Conservation (phyloP, 2,329 filamentous ascomycete genomes). For the Aureobasidium musti region DNA sequence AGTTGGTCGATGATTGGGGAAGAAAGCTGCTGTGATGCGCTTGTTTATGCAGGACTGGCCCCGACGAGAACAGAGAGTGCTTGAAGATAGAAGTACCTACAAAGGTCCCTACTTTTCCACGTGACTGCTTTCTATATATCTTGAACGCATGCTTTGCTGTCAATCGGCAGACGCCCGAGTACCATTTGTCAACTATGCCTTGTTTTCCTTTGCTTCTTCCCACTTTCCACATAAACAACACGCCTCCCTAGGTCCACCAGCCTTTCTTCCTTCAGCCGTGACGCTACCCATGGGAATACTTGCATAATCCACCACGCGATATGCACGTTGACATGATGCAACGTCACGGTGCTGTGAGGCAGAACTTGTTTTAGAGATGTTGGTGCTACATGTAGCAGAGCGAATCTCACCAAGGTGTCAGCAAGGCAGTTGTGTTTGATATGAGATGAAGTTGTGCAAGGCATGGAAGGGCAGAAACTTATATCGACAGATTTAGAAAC, state of each 20-base stretch:
- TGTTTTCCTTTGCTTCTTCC: slow-evolving; percentile 1
- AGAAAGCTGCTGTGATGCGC: slow-evolving; percentile 9
- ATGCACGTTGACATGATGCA: slow-evolving; percentile 3
- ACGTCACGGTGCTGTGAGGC: not conserved
- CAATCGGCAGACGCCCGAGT: slow-evolving; percentile 15
- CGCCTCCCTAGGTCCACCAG: not conserved
- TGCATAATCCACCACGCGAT: slow-evolving; percentile 10
- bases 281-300: not conserved
- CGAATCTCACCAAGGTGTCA: slow-evolving; percentile 1
- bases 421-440: slow-evolving; percentile 8
- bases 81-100: not conserved
- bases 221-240: not conserved
- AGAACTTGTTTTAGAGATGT: not conserved
- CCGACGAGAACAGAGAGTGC: not conserved
- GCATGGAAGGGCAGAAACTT: too few species aligned
- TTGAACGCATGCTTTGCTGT: slow-evolving; percentile 22
- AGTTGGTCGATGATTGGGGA: slow-evolving; percentile 1
- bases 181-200: not conserved
- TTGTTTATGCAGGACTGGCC: slow-evolving; percentile 2
- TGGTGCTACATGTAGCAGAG: not conserved
- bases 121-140: not conserved
- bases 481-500: not conserved
- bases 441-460: not conserved
- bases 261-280: not conserved
- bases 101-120: not conserved